Base-by-base conservation (phyloP, 2,329 filamentous ascomycete species). In the Geosmithia putterillii region DNA sequence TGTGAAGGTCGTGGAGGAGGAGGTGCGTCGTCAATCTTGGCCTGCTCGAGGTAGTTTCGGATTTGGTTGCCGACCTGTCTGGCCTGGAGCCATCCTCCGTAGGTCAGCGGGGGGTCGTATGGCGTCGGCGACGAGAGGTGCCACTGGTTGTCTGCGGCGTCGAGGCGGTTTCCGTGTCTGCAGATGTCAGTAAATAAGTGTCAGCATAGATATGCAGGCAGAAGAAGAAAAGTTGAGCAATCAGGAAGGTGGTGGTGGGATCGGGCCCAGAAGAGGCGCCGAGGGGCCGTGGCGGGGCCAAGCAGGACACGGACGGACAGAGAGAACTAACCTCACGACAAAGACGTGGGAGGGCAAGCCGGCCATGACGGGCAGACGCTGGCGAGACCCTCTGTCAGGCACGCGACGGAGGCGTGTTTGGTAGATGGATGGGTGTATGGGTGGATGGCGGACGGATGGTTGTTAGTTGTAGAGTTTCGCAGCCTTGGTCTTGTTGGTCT, bases 131-230 rank as follows among this genome's bases (percentile, higher is more conserved):
- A 95, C 23, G 85, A 84, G 44, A 95, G 74, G 61, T 95, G 87
- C 92, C 92, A 98, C 61, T 86, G 79, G 59, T 89, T 88, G 70
- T 98, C 89, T 48, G 89, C 88, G 44, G 87, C 87, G 61, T 98
- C 92, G 45, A 98, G 81, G 52, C 92, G 83, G 54, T 89, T 86
- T 56, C 92, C 92, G 63, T 98, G 92, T 64, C 92, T 81, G 46
- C 36, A 38, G 7, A 25, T 14, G 28, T 32, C 17, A 39, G 42
- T 36, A 46, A 37, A 14, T 5, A 7, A 32, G n/a, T 22, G 35
- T 43, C 20, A 38, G 42, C 22, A 38, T 8, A 2, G 23, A n/a
- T n/a, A n/a, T n/a, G n/a, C n/a, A 28, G 32, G 10, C 7, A 22
- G 14, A 32, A 12, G 15, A 12, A 4, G 10, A 32, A 12, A 14